Conservation (phyloP, 2,329 filamentous ascomycete genomes). For the Aotearoamyces nothofagi region DNA sequence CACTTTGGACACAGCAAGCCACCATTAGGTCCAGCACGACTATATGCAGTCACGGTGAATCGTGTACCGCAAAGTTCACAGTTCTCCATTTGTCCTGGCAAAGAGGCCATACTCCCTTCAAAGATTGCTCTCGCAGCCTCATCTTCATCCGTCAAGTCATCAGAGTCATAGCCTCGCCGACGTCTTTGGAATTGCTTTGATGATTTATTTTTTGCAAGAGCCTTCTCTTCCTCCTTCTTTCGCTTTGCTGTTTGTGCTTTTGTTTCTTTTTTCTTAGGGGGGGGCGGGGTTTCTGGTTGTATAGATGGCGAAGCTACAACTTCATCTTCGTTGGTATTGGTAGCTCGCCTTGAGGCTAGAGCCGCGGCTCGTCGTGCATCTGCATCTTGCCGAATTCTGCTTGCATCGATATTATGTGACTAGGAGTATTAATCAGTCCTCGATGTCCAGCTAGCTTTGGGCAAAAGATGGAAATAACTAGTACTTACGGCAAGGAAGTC, state of each 20-base stretch:
- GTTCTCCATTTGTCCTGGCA: constrained; percentile 67
- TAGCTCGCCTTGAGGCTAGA: constrained; percentile 12
- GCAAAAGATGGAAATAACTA: background rate
- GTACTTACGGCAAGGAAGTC: constrained; percentile 46
- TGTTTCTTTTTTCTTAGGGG: constrained; percentile 11
- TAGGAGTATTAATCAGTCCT: constrained; percentile 14
- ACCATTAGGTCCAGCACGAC: constrained; percentile 65
- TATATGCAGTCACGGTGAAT: constrained; percentile 88
- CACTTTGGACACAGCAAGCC: constrained; percentile 77
- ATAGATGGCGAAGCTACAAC: constrained; percentile 10
- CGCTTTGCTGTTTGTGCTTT: constrained; percentile 17
- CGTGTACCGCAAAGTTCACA: constrained; percentile 75
- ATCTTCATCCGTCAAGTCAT: constrained; percentile 26
- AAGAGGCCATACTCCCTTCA: constrained; percentile 24
- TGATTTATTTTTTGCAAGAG: constrained; percentile 46
- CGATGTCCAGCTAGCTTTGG: background rate
- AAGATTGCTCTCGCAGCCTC: constrained; percentile 34
- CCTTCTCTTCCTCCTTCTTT: constrained; percentile 28
- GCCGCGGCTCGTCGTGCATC: constrained; percentile 29
- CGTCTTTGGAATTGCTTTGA: constrained; percentile 40
- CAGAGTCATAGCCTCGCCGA: constrained; percentile 23
- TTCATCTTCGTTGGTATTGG: constrained; percentile 22
- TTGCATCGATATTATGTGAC: constrained; percentile 58
- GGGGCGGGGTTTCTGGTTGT: constrained; percentile 17
- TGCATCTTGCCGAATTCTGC: constrained; percentile 35